Percentiles rank a stretch among this genome's conserved stretches.
Conservation (phyloP, 2,329 filamentous ascomycete species). For the Scopulariopsis brevicaulis region DNA sequence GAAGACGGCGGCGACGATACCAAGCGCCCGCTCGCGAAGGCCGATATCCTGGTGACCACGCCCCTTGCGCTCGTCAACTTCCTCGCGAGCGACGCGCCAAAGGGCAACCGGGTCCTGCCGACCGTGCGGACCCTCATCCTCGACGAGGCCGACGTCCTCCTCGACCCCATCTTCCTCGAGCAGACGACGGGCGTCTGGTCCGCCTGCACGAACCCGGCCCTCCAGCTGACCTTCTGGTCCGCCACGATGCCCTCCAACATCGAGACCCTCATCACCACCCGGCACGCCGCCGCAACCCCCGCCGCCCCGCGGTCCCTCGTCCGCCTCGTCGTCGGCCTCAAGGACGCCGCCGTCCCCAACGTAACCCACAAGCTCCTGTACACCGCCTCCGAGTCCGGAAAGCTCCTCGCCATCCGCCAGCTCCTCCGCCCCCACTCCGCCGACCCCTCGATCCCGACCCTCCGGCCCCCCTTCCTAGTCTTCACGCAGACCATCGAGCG, state of each 20-base stretch:
- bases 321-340: slow-evolving; percentile 86
- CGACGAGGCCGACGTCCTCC: slow-evolving; percentile 89
- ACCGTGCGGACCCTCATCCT: slow-evolving; percentile 66
- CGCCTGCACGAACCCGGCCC: slow-evolving; percentile 56
- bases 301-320: slow-evolving; percentile 46
- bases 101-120: slow-evolving; percentile 42
- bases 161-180: slow-evolving; percentile 82
- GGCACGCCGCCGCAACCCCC: slow-evolving; percentile 42
- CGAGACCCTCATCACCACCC: slow-evolving; percentile 64
- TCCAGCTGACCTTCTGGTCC: slow-evolving; percentile 81
- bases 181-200: slow-evolving; percentile 81
- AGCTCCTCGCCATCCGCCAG: slow-evolving; percentile 82
- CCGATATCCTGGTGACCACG: slow-evolving; percentile 28
- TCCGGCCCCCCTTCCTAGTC: slow-evolving; percentile 84
- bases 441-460: slow-evolving; percentile 39
- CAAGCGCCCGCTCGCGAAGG: slow-evolving; percentile 13
- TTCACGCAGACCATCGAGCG: slow-evolving; percentile 95
- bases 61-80: slow-evolving; percentile 62
- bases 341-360: slow-evolving; percentile 90
- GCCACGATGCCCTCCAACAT: slow-evolving; percentile 95
- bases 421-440: slow-evolving; percentile 61
- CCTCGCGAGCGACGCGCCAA: slow-evolving; percentile 31
- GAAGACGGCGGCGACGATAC: slow-evolving; percentile 20
- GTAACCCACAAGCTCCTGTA: slow-evolving; percentile 84
- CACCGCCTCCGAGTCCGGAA: slow-evolving; percentile 85